Evolutionary conservation across 75 land plant species (phyloP).

Genomic region (Pinus tabuliformis): DNA sequence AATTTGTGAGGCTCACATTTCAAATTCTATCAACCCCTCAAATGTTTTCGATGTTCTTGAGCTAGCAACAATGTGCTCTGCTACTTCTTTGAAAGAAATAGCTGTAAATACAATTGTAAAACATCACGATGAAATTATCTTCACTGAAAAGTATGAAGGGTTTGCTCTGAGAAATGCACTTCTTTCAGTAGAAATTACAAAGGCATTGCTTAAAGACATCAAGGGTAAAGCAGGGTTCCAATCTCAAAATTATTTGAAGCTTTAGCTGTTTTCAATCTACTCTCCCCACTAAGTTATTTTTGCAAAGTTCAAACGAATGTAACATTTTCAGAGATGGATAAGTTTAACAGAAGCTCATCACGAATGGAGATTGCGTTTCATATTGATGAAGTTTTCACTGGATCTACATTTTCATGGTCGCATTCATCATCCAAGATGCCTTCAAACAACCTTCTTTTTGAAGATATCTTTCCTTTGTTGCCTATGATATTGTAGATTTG

Average conservation of each 20-base stretch:
- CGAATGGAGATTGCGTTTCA: too few relatives aligned
- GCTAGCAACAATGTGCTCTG: constrained; percentile 61
- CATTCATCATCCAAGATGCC: too few relatives aligned
- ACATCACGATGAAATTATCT: constrained; percentile 64
- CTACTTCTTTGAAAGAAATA: constrained; percentile 44
- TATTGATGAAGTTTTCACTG: too few relatives aligned
- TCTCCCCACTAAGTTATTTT: too few relatives aligned
- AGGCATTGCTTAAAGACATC: constrained; percentile 32
- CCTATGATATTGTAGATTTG: too few relatives aligned
- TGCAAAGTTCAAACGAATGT: too few relatives aligned
- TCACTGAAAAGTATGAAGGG: constrained; percentile 53
- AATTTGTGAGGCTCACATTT: constrained; percentile 53
- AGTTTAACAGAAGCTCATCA: too few relatives aligned
- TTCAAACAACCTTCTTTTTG: too few relatives aligned
- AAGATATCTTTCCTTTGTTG: too few relatives aligned
- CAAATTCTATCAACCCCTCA: constrained; percentile 35
- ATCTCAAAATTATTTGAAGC: constrained; percentile 5
- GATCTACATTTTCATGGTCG: too few relatives aligned
- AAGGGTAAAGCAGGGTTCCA: constrained; percentile 6
- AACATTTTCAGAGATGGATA: too few relatives aligned
- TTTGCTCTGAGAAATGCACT: constrained; percentile 82
- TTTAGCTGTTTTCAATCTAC: background rate
- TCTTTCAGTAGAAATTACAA: constrained; percentile 58
- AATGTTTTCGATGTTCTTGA: constrained; percentile 73
- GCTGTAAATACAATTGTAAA: constrained; percentile 55